These are phyloP conservation scores for Leccinum ochraceum DNA, from an alignment of 768 basidiomycete species.

Conservation along the genomic window DNA sequence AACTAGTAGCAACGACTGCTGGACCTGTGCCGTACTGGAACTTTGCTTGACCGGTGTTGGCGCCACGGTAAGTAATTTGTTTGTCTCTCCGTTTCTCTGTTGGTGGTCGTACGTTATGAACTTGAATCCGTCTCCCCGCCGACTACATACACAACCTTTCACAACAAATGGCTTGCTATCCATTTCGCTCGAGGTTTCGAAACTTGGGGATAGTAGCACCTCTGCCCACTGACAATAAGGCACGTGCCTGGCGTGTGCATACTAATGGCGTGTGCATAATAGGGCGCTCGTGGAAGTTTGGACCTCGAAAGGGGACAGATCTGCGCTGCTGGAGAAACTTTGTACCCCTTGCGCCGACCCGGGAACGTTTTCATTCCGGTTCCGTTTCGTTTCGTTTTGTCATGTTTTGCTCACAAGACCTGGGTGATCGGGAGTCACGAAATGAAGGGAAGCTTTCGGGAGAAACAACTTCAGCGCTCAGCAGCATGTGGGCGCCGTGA, in stretches of 20 bases:
- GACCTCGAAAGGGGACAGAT: neutral
- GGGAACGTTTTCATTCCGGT: neutral
- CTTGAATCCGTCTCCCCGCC: neutral
- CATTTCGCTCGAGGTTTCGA: slow-evolving; percentile 2
- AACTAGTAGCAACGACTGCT: neutral
- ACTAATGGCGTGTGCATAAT: slow-evolving; percentile 9
- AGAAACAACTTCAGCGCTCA: no score
- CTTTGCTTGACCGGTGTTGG: neutral
- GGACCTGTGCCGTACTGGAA: neutral
- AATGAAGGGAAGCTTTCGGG: no score
- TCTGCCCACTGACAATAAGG: neutral
- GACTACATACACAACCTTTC: neutral
- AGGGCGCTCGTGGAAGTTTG: neutral
- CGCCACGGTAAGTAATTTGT: neutral
- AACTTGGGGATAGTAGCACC: neutral
- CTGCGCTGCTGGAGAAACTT: neutral
- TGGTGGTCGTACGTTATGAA: neutral
- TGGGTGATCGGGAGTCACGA: neutral
- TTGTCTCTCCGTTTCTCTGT: neutral
- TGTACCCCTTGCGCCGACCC: neutral
- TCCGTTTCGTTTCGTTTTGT: neutral
- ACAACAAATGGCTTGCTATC: neutral
- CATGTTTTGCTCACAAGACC: neutral
- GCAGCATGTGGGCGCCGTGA: no score
- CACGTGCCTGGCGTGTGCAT: slow-evolving; percentile 9